phyloP scores from a whole-genome alignment of 1,139 yeast species.

The Kurtzmaniella quercitrusa region DNA sequence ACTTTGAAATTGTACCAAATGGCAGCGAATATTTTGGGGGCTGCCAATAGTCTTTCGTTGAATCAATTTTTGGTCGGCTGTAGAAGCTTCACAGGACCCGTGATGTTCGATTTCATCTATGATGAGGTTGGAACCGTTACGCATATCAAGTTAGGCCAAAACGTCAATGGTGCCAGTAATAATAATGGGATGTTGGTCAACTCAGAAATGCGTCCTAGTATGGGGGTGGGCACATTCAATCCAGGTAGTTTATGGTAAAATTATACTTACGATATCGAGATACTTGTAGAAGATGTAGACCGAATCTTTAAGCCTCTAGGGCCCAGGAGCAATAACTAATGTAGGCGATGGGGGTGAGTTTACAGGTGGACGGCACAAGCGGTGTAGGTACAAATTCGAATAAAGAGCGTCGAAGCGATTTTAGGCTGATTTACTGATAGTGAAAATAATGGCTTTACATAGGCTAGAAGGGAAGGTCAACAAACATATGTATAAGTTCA shows the following conservation, averaged over 20 bases:
- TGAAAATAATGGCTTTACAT: too few relatives aligned
- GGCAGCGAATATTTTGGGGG: constrained; percentile 24
- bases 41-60: constrained; percentile 24
- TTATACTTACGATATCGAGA: background rate
- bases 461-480: background rate
- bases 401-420: too few relatives aligned
- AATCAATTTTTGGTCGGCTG: constrained; percentile 41
- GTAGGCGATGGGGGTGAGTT: too few relatives aligned
- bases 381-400: too few relatives aligned
- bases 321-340: too few relatives aligned
- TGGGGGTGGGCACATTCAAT: background rate
- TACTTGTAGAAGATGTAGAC: too few relatives aligned
- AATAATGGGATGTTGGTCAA: background rate
- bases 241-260: background rate
- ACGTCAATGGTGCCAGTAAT: background rate
- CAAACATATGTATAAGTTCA: background rate
- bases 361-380: too few relatives aligned
- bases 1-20: constrained; percentile 29
- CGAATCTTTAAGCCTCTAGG: too few relatives aligned
- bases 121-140: constrained; percentile 48
- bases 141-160: constrained; percentile 28
- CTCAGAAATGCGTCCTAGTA: background rate
- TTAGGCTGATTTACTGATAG: too few relatives aligned
- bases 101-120: constrained; percentile 40
- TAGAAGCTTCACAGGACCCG: constrained; percentile 19